These are phyloP conservation scores for Hyphodiscus hymeniophilus DNA, from an alignment of 495 filamentous ascomycete genomes.

Conservation along the genomic window DNA sequence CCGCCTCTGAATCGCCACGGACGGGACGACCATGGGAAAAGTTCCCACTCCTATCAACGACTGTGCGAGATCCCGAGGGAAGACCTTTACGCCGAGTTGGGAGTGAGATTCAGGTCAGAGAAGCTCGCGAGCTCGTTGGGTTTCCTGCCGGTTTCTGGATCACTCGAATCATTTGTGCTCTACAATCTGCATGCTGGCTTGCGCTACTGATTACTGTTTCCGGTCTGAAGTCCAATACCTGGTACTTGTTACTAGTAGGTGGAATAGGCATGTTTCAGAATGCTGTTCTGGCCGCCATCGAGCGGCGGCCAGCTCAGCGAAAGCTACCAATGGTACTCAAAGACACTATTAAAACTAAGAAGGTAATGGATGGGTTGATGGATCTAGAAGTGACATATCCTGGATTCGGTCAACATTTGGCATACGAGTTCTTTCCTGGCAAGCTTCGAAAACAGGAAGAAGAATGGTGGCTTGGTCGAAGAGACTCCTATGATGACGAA, in stretches of 20 bases:
- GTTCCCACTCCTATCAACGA: too few relatives aligned
- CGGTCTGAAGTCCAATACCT: background rate
- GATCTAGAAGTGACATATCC: conserved; percentile 1
- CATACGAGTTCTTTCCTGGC: conserved; percentile 5
- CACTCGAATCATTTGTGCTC: conserved; percentile 3
- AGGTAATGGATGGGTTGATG: conserved; percentile 7
- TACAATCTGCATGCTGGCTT: conserved; percentile 30
- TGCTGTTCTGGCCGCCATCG: conserved; percentile 27
- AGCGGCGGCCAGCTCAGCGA: background rate
- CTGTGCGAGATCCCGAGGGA: too few relatives aligned
- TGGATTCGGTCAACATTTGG: background rate
- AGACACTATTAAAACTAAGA: background rate
- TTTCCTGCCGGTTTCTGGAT: conserved; percentile 1
- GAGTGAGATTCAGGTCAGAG: too few relatives aligned
- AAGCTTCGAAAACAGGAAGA: background rate
- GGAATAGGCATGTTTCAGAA: conserved; percentile 41
- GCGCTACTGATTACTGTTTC: conserved; percentile 28
- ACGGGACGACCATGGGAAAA: background rate
- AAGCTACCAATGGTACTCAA: background rate
- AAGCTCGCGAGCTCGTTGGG: too few relatives aligned
- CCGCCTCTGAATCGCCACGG: conserved; percentile 8
- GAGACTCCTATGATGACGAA: background rate
- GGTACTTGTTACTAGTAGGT: conserved; percentile 4
- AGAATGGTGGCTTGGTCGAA: background rate
- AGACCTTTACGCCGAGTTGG: too few relatives aligned